Base-by-base conservation (phyloP, 345 rosid genomes). In the Aegle marmelos region DNA sequence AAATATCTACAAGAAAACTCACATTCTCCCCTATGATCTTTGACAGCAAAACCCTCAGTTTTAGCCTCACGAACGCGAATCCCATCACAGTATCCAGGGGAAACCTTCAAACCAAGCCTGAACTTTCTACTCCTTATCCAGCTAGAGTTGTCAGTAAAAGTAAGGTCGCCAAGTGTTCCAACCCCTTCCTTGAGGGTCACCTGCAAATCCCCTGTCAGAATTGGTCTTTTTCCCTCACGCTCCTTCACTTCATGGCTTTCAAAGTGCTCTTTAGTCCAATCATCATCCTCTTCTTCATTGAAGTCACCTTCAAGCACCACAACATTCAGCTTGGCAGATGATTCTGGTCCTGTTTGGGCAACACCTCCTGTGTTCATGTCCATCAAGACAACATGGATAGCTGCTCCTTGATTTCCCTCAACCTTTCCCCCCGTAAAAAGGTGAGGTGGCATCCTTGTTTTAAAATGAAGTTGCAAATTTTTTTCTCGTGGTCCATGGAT, bases 61-160 rank as follows among this genome's bases (percentile, higher is more conserved):
- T 92, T 93, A 71, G 93, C 97, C 86, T 92, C 97, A n/a, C 90
- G 93, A 59, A 95, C 82, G 59, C 85, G 86, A 71, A 82, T 79
- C 36, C 88, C 88, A 68, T 89, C 93, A 82, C 86, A 80, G 72
- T 79, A 83, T 64, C 93, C 90, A 2, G 90, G 70, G 67, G 89
- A 82, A 30, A 85, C 73, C 84, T 92, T 92, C 78, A 89, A 83
- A 74, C 99, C 99, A 54, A 95, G 97, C 83, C 98, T 86, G 86
- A 95, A 95, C 88, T 95, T 95, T 81, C 98, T 83, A 90, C 99
- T 92, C 80, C 98, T 87, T 63, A 93, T 95, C 99, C 99, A 95
- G 81, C 98, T 95, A 28, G 99, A 95, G 85, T 95, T 95, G 71
- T 95, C 99, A 0, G 94, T 93, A 75, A 95, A 95, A 73, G 86